Evolutionary conservation across 148 eudicot genomes (phyloP).

Genomic region (Oxyria digyna): DNA sequence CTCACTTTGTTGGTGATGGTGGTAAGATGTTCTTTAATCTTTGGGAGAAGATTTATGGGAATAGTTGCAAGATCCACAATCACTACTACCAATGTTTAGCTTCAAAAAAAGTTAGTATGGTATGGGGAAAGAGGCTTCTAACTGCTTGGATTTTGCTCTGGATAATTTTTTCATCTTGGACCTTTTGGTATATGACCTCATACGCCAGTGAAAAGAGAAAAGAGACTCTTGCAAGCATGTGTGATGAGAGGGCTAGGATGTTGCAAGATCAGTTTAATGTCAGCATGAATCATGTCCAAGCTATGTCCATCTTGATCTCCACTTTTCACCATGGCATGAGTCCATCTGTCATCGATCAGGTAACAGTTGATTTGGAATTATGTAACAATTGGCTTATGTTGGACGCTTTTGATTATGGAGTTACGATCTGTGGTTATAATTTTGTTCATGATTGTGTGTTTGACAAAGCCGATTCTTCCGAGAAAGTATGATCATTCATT

Average conservation of each 20-base stretch:
- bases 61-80: slow-evolving; percentile 40
- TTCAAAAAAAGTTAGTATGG: slow-evolving; percentile 34
- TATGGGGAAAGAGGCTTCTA: slow-evolving; percentile 60
- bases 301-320: slow-evolving; percentile 78
- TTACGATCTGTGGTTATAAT: neutral
- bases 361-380: slow-evolving; percentile 6
- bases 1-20: slow-evolving; percentile 30
- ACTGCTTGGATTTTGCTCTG: slow-evolving; percentile 48
- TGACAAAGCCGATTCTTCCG: neutral
- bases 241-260: slow-evolving; percentile 99
- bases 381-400: neutral
- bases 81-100: slow-evolving; percentile 41
- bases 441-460: neutral
- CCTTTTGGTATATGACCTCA: slow-evolving; percentile 52
- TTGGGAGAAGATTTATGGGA: slow-evolving; percentile 39
- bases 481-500: neutral
- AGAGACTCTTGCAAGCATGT: slow-evolving; percentile 77
- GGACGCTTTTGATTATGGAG: neutral
- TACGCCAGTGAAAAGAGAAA: slow-evolving; percentile 70
- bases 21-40: slow-evolving; percentile 30
- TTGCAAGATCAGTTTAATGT: slow-evolving; percentile 97
- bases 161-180: slow-evolving; percentile 27
- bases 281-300: slow-evolving; percentile 94
- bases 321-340: slow-evolving; percentile 82
- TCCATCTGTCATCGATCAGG: slow-evolving; percentile 98